Conservation (phyloP, 2,329 filamentous ascomycete genomes). For the Exophiala aquamarina region DNA sequence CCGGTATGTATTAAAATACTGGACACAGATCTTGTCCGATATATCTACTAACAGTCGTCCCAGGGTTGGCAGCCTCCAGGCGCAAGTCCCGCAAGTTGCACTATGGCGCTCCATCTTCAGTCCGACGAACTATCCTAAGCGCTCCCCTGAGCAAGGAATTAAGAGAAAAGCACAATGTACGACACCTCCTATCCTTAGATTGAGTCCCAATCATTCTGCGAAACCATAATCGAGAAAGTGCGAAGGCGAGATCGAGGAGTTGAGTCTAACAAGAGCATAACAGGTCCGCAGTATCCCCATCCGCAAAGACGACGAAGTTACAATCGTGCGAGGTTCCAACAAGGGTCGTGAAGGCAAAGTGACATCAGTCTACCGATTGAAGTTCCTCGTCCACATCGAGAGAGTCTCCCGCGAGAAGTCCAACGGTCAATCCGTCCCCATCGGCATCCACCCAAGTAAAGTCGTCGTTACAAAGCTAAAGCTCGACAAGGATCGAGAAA, state of each 20-base stretch:
- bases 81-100: conserved; percentile 99
- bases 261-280: conserved; percentile 7
- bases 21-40: not conserved
- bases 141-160: conserved; percentile 95
- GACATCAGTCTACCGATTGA: conserved; percentile 95
- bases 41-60: conserved; percentile 4
- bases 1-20: conserved; percentile 9
- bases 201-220: not conserved
- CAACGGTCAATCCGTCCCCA: conserved; percentile 91
- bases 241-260: too few relatives aligned
- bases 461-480: conserved; percentile 99
- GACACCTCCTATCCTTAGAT: conserved; percentile 34
- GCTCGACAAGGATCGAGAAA: conserved; percentile 63
- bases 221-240: not conserved
- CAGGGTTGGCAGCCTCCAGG: conserved; percentile 68
- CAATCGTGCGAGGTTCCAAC: conserved; percentile 86
- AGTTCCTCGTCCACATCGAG: conserved; percentile 97
- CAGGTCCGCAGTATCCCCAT: conserved; percentile 94
- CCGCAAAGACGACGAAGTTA: conserved; percentile 96
- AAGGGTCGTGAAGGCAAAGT: conserved; percentile 99
- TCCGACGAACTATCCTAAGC: conserved; percentile 95
- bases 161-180: conserved; percentile 97
- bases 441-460: conserved; percentile 94
- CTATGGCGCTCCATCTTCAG: conserved; percentile 91
- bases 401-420: conserved; percentile 95